A percentile compares a stretch with the other conserved stretches of the same genome.
phyloP scores from a whole-genome alignment of 345 rosid species.

The Aurinia saxatilis region DNA sequence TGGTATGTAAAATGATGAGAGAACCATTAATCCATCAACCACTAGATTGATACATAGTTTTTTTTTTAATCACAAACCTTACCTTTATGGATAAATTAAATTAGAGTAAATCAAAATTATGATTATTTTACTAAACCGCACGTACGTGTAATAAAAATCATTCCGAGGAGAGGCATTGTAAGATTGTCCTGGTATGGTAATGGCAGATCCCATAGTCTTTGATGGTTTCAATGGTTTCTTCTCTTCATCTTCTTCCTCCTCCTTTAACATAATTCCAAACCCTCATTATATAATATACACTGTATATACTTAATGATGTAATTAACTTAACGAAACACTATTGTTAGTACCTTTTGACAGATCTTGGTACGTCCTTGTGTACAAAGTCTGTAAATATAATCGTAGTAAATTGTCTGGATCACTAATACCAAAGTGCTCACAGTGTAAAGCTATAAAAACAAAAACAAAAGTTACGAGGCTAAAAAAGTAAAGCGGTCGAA shows the following conservation, averaged over 20 bases:
- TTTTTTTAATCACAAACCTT: background rate
- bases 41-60: background rate
- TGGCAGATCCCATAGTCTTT: constrained; percentile 31
- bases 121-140: background rate
- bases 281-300: background rate
- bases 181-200: constrained; percentile 51
- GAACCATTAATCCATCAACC: too few relatives aligned
- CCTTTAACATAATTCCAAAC: constrained; percentile 3
- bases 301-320: background rate
- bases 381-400: constrained; percentile 44
- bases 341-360: constrained; percentile 8
- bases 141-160: constrained; percentile 62
- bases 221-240: constrained; percentile 41
- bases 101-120: background rate
- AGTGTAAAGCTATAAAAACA: constrained; percentile 60
- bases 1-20: too few relatives aligned
- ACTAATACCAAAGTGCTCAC: constrained; percentile 66
- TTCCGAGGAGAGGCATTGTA: constrained; percentile 31
- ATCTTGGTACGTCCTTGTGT: constrained; percentile 25
- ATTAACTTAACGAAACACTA: background rate
- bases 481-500: background rate
- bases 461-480: background rate
- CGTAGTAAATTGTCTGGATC: constrained; percentile 75
- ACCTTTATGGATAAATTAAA: background rate
- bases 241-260: constrained; percentile 43